Percentiles rank a stretch among this genome's conserved stretches.
phyloP scores from a whole-genome alignment of 2,329 filamentous ascomycete genomes.

The Diaporthe ilicicola region DNA sequence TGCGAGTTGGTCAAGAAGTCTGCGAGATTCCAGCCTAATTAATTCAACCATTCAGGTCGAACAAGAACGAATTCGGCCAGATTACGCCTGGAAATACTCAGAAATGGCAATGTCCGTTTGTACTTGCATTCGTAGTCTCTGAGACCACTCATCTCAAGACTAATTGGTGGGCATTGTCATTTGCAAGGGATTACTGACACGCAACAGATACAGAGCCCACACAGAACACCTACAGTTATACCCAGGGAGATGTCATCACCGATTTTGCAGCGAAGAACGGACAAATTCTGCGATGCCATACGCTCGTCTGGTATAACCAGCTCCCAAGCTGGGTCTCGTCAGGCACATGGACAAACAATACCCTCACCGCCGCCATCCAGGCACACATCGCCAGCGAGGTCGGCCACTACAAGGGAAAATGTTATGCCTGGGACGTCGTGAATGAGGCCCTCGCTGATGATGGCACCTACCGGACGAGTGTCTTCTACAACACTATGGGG shows the following conservation, averaged over 20 bases:
- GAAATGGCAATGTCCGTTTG: constrained; percentile 62
- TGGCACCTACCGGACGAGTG: constrained; percentile 58
- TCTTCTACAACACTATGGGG: constrained; percentile 65
- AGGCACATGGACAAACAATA: constrained; percentile 64
- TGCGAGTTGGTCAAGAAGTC: background rate
- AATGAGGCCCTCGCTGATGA: constrained; percentile 71
- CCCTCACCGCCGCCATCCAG: constrained; percentile 61
- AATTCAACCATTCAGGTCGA: constrained; percentile 40
- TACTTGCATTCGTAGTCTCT: background rate
- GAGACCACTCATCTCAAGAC: too few species aligned
- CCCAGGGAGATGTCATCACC: constrained; percentile 62
- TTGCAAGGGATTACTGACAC: background rate
- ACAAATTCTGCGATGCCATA: constrained; percentile 70
- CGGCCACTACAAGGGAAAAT: constrained; percentile 65
- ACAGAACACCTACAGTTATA: constrained; percentile 65
- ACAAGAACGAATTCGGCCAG: constrained; percentile 68
- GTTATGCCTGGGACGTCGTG: constrained; percentile 72
- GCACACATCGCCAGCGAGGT: constrained; percentile 69
- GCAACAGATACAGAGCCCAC: constrained; percentile 60
- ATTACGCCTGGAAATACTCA: constrained; percentile 71
- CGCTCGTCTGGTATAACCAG: constrained; percentile 61
- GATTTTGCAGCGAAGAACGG: constrained; percentile 57
- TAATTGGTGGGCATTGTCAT: background rate
- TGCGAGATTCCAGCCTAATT: background rate
- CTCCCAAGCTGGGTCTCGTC: constrained; percentile 59